These are phyloP conservation scores for Eucalyptus fibrosa DNA, from an alignment of 345 rosid species.

Conservation along the genomic window DNA sequence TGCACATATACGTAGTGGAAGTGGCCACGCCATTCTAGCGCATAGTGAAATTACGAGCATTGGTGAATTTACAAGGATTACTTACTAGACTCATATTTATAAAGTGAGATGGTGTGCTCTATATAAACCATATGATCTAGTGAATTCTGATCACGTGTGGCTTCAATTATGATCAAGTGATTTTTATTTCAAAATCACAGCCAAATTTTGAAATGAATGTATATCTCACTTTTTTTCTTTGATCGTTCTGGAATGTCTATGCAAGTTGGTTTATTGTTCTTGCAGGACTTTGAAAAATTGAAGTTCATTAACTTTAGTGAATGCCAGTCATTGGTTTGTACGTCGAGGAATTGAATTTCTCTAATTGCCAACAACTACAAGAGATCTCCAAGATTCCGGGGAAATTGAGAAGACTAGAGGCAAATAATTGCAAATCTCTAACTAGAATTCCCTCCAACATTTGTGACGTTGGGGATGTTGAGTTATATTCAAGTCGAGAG, in stretches of 20 bases:
- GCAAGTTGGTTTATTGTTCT: not conserved
- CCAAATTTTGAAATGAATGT: no score
- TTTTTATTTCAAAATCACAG: no score
- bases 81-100: no score
- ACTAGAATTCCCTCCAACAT: not conserved
- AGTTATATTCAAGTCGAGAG: not conserved
- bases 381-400: not conserved
- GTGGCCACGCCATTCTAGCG: no score
- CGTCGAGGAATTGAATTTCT: not conserved
- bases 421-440: not conserved
- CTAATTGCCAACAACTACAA: not conserved
- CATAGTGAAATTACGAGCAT: no score
- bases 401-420: not conserved
- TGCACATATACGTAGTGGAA: no score
- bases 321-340: fast-evolving
- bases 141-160: fast-evolving
- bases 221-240: not conserved
- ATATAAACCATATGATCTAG: no score
- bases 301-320: fast-evolving
- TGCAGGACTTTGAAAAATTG: not conserved
- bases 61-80: no score
- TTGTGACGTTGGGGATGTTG: fast-evolving
- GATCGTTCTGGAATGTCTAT: fast-evolving
- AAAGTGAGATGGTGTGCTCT: no score
- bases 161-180: no score